phyloP scores from a whole-genome alignment of 441 rosid genomes.

The Francoa sonchifolia region DNA sequence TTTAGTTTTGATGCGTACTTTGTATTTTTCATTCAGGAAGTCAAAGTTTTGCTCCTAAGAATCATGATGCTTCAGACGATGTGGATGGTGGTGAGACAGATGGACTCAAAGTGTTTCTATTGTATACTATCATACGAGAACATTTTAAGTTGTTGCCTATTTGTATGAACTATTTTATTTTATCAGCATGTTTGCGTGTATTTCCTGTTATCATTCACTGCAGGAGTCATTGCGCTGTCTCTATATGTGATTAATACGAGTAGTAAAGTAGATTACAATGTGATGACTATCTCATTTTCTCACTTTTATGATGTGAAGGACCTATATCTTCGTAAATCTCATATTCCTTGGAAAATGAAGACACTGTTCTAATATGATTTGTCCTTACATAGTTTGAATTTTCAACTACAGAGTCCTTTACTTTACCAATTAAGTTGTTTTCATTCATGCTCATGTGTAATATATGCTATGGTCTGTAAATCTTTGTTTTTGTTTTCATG shows the following conservation, averaged over 20 bases:
- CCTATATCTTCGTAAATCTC: neutral
- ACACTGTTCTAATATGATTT: too few species aligned
- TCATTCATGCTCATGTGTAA: neutral
- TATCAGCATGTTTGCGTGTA: too few species aligned
- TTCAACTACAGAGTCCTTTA: too few species aligned
- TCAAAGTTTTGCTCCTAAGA: constrained; percentile 33
- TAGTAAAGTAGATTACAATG: too few species aligned
- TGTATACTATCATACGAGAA: constrained; percentile 1
- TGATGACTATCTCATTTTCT: too few species aligned
- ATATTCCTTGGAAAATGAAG: neutral
- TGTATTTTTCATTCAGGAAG: constrained; percentile 26
- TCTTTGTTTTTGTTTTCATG: neutral
- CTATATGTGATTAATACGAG: too few species aligned
- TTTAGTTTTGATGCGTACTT: neutral
- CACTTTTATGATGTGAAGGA: too few species aligned
- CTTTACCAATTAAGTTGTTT: neutral
- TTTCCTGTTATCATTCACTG: too few species aligned
- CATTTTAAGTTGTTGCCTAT: neutral
- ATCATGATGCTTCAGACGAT: constrained; percentile 34
- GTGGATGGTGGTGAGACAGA: constrained; percentile 56
- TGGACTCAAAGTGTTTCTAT: neutral
- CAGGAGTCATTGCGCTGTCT: too few species aligned
- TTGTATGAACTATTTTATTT: neutral
- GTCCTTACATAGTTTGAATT: too few species aligned
- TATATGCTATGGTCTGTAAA: neutral